Base-by-base conservation (phyloP, 495 filamentous ascomycete genomes). In the Astrothelium macrocarpum region DNA sequence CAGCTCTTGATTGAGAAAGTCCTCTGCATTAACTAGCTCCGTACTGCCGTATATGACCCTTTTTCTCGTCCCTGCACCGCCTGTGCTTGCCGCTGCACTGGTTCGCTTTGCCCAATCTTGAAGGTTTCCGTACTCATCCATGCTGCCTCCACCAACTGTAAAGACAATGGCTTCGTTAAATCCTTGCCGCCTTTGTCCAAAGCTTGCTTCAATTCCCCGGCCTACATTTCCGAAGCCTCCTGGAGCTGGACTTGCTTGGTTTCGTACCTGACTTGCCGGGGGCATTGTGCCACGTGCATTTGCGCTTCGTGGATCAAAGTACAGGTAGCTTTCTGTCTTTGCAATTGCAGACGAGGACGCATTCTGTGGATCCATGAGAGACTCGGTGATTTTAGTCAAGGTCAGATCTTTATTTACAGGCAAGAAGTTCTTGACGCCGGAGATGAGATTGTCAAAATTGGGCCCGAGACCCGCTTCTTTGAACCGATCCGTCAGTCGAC, bases 81-180 rank as follows among this genome's bases (percentile, higher is more conserved):
- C 72, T 9, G 49, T 16, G 2, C 80, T 81, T 23, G 72, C 73
- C 43, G 80, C 79, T 39, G 82, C 80, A 61, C 80, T 84, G 7
- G 87, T 88, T 61, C 92, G 82, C 72, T 84, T 83, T 9, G 91
- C 90, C 95, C 95, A 99, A 71, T 97, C 94, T 71, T 95, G 90
- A 72, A 99, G 73, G 72, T 99, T 99, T 16, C 92, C 92, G 74
- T 99, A 99, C 73, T 99, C 95, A 68, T 97, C 95, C 91, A 97
- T 97, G 70, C 91, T 96, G 28, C 95, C 94, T 61, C 94, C 94
- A 12, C 94, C 94, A 23, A 99, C 93, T 18, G 91, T 95, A 70
- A 99, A 97, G 31, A 97, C 95, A 62, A 97, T 87, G 9, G 94
- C 93, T 70, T 99, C 95, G 32, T 86, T 90, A 72, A 95, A 99